Evolutionary conservation across 2,329 filamentous ascomycete species (phyloP), one percentile per base, ranked within the genome.

Genomic region (Fusarium nurragi): DNA sequence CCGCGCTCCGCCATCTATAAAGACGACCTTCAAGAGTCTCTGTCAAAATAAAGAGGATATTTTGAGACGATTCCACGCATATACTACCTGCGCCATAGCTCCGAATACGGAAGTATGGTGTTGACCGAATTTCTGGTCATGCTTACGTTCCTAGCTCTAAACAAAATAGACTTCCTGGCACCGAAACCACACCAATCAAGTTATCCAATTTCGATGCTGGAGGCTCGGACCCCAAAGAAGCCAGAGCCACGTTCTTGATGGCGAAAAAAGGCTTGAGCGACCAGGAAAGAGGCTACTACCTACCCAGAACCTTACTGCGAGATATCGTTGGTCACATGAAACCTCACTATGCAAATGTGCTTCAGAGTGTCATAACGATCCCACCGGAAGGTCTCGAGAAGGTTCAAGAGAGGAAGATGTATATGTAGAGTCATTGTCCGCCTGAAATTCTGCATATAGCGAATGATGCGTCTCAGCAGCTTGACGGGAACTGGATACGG

Each of bases 1-100:
- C 6, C 41, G 4, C 10, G 4, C 2, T 21, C 4, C 2, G 9
- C 30, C 0, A 13, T 13, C 1, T 3, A 30, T 4, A 12, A 39
- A 2, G 13, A 36, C 0, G 2, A 47, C 4, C 38, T 62, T 4
- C 38, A 16, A 1, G 2, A 1, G 2, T 18, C 4, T 2, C 19
- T 59, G 1, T 28, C 49, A 1, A 50, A 16, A 14, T 54, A 50
- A 7, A 45, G 49, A 39, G 60, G 18, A 3, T 28, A 52, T 3
- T 55, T 64, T 5, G 61, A 64, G 26, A 55, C 59, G 1, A n/a
- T 64, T 4, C 13, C 64, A 5, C 54, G 59, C 1, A 63, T 64
- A 4, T 55, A 64, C 21, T 52, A 64, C 21, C 40, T 64, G 2
- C 49, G 60, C 0, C 60, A 64, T 4, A 59, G 61, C 5, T 64